Conservation (phyloP, 495 filamentous ascomycete genomes). For the Cryomyces minteri region DNA sequence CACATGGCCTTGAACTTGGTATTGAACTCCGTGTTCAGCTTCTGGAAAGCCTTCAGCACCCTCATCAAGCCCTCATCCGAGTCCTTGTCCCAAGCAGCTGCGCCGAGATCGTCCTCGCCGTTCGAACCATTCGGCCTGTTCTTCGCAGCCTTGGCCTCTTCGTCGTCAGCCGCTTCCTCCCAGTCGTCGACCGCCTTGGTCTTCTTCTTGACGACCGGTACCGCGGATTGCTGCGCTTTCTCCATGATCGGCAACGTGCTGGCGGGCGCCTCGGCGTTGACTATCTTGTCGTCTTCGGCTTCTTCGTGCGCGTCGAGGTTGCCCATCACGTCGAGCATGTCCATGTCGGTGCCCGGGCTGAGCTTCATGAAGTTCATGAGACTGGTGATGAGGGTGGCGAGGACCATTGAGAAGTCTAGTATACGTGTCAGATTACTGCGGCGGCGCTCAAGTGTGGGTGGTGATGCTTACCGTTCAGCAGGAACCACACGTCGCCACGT, state of each 20-base stretch:
- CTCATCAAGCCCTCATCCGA: conserved; percentile 29
- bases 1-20: conserved; percentile 43
- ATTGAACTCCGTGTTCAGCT: conserved; percentile 42
- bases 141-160: conserved; percentile 9
- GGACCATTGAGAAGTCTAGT: conserved; percentile 41
- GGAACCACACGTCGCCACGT: conserved; percentile 47
- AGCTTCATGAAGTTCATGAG: conserved; percentile 33
- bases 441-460: no score
- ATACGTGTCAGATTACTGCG: no score
- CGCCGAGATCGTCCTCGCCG: conserved; percentile 15
- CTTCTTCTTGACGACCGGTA: not conserved
- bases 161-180: conserved; percentile 13
- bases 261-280: conserved; percentile 18
- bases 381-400: conserved; percentile 44
- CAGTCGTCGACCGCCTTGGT: conserved; percentile 10
- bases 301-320: conserved; percentile 22
- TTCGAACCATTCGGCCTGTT: conserved; percentile 12
- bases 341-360: conserved; percentile 11
- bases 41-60: conserved; percentile 35
- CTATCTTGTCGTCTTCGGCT: conserved; percentile 16
- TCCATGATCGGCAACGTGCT: not conserved
- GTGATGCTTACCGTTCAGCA: conserved; percentile 25
- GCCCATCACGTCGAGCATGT: conserved; percentile 19
- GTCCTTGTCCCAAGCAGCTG: conserved; percentile 10
- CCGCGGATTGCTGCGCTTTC: not conserved